Base-by-base conservation (phyloP, 192 early-diverging fungal species). In the Lobulomyces angularis region DNA sequence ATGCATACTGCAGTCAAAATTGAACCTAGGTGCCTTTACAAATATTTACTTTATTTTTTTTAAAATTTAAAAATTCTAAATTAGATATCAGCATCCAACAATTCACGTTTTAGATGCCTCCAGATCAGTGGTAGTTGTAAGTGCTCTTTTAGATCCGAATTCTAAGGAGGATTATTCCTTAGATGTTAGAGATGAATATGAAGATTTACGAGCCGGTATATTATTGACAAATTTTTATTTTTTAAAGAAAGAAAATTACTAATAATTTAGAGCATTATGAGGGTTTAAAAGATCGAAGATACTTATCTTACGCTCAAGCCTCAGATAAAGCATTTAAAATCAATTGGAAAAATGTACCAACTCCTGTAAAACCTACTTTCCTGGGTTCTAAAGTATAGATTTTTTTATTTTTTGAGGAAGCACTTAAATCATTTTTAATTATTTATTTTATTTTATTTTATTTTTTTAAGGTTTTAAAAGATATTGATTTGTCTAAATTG, bases 1-100 rank as follows among this genome's bases (percentile, higher is more conserved):
- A 89, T 88, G 43, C 91, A 95, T 60, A 92, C 91, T 0, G 91
- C 91, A 1, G 91, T 95, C 22, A 95, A 95, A 60, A 90, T 95
- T 49, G 81, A 87, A 0, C 91, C 91, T 17, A 76, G 86, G 25
- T n/a, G n/a, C n/a, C n/a, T n/a, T n/a, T n/a, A n/a, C n/a, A n/a
- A n/a, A n/a, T n/a, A n/a, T n/a, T n/a, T n/a, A n/a, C n/a, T n/a
- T n/a, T n/a, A n/a, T n/a, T n/a, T n/a, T n/a, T n/a, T n/a, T n/a
- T n/a, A n/a, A n/a, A n/a, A n/a, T n/a, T n/a, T n/a, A n/a, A n/a
- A n/a, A n/a, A n/a, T n/a, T n/a, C n/a, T n/a, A n/a, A n/a, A n/a
- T n/a, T n/a, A n/a, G n/a, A n/a, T 95, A 95, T 62, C 48, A 58
- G 8, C 35, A 58, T 24, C 84, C 91, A 0, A 83, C 80, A 7